Percentiles rank a stretch among this genome's conserved stretches.
Conservation (phyloP, 805 yeast genomes). For the Pichia exigua region DNA sequence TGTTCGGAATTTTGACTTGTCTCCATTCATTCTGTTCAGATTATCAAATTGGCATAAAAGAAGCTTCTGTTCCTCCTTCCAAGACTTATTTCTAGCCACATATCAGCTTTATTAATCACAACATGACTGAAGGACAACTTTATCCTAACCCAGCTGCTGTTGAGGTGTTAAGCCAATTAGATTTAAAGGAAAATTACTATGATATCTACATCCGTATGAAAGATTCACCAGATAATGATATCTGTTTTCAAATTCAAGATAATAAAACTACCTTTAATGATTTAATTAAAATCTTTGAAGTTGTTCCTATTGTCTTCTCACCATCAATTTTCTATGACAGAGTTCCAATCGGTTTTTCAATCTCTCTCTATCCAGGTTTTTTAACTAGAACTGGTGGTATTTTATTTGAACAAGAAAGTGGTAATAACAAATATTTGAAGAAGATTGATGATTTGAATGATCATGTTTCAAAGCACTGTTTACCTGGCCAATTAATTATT, state of each 20-base stretch:
- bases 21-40: no score
- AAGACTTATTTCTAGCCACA: not conserved
- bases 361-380: conserved; percentile 66
- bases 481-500: conserved; percentile 87
- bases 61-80: not conserved
- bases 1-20: no score
- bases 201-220: conserved; percentile 74
- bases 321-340: conserved; percentile 70
- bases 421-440: conserved; percentile 36
- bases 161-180: not conserved
- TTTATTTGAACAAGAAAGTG: conserved; percentile 57
- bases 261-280: conserved; percentile 50
- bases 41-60: no score
- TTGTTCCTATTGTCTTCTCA: conserved; percentile 66
- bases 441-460: conserved; percentile 40
- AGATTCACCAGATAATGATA: conserved; percentile 79
- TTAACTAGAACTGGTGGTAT: conserved; percentile 79
- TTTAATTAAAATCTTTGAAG: conserved; percentile 52
- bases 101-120: not conserved
- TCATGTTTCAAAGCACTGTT: conserved; percentile 48
- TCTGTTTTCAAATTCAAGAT: conserved; percentile 68
- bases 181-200: conserved; percentile 6
- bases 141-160: not conserved
- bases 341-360: conserved; percentile 55
- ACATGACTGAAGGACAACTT: not conserved